Conservation (phyloP, 1,139 yeast species). For the Debaryomyces nepalensis region DNA sequence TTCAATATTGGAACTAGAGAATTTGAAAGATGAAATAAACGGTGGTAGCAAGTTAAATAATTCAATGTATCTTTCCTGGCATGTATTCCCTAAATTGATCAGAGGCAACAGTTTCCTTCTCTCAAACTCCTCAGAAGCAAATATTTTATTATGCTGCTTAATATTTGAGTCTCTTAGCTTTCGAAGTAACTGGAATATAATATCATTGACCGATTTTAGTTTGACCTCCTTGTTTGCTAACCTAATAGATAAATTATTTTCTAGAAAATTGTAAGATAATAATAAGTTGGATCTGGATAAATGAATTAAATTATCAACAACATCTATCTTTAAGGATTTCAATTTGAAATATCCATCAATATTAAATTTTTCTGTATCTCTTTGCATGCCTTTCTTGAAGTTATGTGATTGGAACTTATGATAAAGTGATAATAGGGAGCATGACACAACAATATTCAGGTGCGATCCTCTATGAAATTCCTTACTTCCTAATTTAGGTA, state of each 20-base stretch:
- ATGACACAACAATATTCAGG: constrained; percentile 32
- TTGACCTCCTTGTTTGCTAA: constrained; percentile 33
- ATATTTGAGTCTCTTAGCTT: constrained; percentile 37
- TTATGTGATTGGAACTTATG: constrained; percentile 36
- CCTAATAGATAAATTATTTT: constrained; percentile 28
- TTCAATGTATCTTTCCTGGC: constrained; percentile 21
- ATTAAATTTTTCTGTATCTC: constrained; percentile 14
- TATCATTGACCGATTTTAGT: constrained; percentile 43
- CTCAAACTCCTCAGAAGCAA: constrained; percentile 13
- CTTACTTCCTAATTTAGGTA: constrained; percentile 33
- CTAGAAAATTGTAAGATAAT: constrained; percentile 31
- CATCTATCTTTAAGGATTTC: constrained; percentile 36
- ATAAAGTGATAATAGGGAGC: constrained; percentile 30
- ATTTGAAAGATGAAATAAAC: constrained; percentile 30
- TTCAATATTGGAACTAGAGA: constrained; percentile 33
- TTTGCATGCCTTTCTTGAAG: constrained; percentile 18
- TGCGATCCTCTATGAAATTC: constrained; percentile 36
- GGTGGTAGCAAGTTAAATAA: constrained; percentile 40
- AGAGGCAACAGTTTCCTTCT: not conserved
- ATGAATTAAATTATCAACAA: constrained; percentile 36
- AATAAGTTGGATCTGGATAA: constrained; percentile 37
- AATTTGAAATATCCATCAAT: constrained; percentile 34
- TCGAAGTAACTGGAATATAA: constrained; percentile 43
- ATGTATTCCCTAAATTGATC: constrained; percentile 1
- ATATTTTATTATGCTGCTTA: constrained; percentile 32